Evolutionary conservation across 768 basidiomycete genomes (phyloP).

Genomic region (Lentinula boryana): DNA sequence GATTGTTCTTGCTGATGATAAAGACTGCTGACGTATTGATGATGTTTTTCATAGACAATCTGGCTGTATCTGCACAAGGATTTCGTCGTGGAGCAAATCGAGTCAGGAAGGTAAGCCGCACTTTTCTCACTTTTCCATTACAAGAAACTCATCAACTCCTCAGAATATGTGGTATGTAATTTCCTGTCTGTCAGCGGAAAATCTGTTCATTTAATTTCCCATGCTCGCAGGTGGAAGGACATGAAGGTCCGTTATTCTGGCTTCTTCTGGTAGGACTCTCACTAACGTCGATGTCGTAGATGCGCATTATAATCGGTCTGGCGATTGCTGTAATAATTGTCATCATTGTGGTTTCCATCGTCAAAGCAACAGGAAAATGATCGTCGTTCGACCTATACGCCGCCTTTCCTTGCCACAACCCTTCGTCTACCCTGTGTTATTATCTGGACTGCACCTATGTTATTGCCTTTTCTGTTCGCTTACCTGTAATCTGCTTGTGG

Average conservation of each 20-base stretch:
- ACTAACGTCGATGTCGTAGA: conserved; percentile 36
- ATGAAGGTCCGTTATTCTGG: conserved; percentile 64
- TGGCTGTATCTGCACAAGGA: conserved; percentile 97
- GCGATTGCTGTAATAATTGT: conserved; percentile 87
- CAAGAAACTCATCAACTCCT: neutral
- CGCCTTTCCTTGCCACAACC: neutral
- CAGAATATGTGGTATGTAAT: conserved; percentile 87
- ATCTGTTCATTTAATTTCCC: neutral
- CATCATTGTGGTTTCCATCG: conserved; percentile 94
- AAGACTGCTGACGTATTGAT: neutral
- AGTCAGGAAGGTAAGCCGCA: conserved; percentile 47
- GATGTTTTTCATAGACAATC: conserved; percentile 57
- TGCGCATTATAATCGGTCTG: conserved; percentile 94
- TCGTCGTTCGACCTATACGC: neutral
- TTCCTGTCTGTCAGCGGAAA: conserved; percentile 1
- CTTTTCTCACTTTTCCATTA: neutral
- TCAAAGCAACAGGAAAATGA: conserved; percentile 63
- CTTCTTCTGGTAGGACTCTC: conserved; percentile 6
- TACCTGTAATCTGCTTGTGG: neutral
- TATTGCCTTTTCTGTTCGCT: neutral
- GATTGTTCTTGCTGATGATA: neutral
- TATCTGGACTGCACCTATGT: conserved; percentile 8
- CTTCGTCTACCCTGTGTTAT: conserved; percentile 2
- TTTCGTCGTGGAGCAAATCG: conserved; percentile 97
- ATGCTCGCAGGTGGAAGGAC: conserved; percentile 79